A percentile compares a stretch with the other conserved stretches of the same genome.
Evolutionary conservation across 805 yeast species (phyloP).

Genomic region (Saturnispora besseyi): DNA sequence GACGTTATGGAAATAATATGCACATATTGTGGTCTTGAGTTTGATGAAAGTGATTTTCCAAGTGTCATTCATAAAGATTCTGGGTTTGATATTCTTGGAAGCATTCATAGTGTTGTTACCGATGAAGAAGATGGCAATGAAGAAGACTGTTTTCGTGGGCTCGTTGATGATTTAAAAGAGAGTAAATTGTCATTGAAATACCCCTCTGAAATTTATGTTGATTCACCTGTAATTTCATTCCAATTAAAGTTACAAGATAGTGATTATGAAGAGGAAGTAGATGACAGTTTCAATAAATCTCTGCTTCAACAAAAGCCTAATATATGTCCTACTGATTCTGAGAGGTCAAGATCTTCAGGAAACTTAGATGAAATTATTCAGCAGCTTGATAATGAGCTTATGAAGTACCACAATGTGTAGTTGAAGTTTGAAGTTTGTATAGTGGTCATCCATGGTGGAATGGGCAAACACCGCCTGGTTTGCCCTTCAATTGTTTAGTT

Average conservation of each 20-base stretch:
- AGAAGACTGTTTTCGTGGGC: no score
- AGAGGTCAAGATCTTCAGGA: neutral
- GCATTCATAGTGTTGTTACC: neutral
- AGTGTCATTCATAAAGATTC: conserved; percentile 1
- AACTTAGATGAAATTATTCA: neutral
- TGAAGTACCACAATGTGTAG: neutral
- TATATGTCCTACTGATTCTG: neutral
- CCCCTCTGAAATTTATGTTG: neutral
- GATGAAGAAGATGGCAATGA: neutral
- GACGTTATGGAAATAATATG: conserved; percentile 31
- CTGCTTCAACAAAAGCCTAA: neutral
- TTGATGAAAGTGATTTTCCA: conserved; percentile 29
- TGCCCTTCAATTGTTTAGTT: no score
- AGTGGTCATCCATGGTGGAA: no score
- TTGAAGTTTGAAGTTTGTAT: no score
- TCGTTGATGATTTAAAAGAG: neutral
- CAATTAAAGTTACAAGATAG: conserved; percentile 2
- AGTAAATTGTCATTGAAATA: neutral
- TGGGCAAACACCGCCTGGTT: no score
- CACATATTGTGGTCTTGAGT: conserved; percentile 24
- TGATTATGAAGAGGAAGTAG: conserved; percentile 13
- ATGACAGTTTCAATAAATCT: neutral
- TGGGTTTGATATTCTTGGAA: neutral
- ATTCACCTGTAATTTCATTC: conserved; percentile 3
- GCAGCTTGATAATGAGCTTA: neutral